Evolutionary conservation across 208 protist genomes (phyloP), one percentile per base, ranked within the genome.

Genomic region (Acanthamoeba polyphaga): DNA sequence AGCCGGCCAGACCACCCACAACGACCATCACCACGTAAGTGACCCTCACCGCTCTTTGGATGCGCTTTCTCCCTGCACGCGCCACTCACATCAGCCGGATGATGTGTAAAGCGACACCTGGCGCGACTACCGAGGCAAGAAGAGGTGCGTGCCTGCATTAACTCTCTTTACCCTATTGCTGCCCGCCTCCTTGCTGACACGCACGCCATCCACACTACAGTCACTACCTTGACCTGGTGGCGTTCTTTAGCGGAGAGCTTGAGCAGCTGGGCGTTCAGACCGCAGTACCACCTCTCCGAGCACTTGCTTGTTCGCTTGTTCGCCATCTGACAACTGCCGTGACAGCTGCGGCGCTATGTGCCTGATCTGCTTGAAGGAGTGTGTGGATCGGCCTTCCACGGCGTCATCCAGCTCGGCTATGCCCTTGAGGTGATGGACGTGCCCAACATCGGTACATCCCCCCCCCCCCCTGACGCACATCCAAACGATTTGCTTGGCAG

Each of bases 331-430:
- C 49, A 53, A 53, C 22, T 68, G 17, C 24, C 17, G 76, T 51
- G 32, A 87, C 78, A 92, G 85, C 46, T 92, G 58, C 29, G 46
- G 24, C 53, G 29, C 32, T 92, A 49, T 70, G 85, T 92, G 29
- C 85, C 85, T 32, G 24, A 72, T 62, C 38, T 92, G 38, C n/a
- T 92, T 27, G 58, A 92, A 70, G 85, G 85, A 6, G 24, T 92
- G 29, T 72, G 46, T 43, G 85, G 85, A 49, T 27, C 85, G 62
- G 85, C 85, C 85, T 92, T 92, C 34, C 85, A 92, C 60, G 85
- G 85, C 32, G 53, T 92, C 53, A 60, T 92, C 22, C 85, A 92
- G n/a, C 85, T 92, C 32, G 85, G 85, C 22, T 92, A 92, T 68
- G 85, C 49, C 2, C 62, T 92, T 29, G 85, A 92, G 60, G 51